These are phyloP conservation scores for Takakia lepidozioides DNA, from an alignment of 225 moss, liverwort and hornwort species.

Conservation along the genomic window DNA sequence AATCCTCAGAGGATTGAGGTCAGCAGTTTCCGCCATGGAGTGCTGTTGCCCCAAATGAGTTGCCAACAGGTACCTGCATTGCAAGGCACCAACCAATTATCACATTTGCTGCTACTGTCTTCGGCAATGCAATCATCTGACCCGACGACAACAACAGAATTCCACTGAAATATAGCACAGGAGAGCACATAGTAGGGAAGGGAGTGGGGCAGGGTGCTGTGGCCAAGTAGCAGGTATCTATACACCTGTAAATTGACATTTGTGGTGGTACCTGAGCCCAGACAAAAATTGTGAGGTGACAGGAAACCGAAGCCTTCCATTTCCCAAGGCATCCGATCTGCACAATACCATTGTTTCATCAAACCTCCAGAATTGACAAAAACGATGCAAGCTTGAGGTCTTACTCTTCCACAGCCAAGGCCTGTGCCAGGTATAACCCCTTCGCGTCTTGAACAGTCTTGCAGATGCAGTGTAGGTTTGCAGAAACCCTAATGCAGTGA, in stretches of 20 bases:
- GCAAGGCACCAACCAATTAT: conserved; percentile 12
- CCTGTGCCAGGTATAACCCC: no score
- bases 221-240: not conserved
- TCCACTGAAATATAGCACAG: not conserved
- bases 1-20: conserved; percentile 31
- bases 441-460: no score
- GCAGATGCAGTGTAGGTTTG: no score
- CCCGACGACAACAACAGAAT: not conserved
- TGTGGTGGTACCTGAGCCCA: conserved; percentile 49
- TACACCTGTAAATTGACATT: not conserved
- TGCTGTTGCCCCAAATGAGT: conserved; percentile 54
- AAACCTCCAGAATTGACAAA: no score
- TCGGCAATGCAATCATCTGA: not conserved
- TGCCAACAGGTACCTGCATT: conserved; percentile 73
- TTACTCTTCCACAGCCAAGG: no score
- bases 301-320: conserved; percentile 50
- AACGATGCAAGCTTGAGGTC: no score
- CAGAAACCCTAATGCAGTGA: no score
- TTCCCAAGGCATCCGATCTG: conserved; percentile 46
- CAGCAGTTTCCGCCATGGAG: conserved; percentile 18
- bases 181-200: not conserved
- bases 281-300: conserved; percentile 63
- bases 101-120: conserved; percentile 7
- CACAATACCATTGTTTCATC: conserved; percentile 4
- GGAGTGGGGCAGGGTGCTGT: not conserved